These are phyloP conservation scores for Saccharomyces hybrid DNA, from an alignment of 1,139 yeast species.

Conservation along the genomic window DNA sequence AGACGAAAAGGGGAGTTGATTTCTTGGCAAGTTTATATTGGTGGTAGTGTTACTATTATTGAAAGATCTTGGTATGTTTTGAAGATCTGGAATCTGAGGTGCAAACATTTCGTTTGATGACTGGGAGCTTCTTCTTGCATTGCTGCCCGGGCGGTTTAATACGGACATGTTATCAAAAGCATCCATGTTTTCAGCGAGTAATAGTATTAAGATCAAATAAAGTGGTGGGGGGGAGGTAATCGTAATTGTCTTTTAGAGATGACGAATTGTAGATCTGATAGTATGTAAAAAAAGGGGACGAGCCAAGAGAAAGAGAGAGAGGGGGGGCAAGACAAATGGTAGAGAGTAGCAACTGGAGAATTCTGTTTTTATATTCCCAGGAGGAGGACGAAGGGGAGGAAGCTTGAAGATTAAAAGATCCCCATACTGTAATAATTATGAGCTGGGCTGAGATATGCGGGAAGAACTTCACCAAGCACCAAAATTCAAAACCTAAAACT, in stretches of 20 bases:
- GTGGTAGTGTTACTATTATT: neutral
- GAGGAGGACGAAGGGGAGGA: neutral
- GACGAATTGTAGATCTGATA: too few species aligned
- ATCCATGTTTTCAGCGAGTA: neutral
- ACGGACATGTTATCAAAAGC: neutral
- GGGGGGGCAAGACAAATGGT: neutral
- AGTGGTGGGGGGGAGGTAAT: too few species aligned
- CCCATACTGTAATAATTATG: neutral
- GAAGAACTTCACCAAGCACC: neutral
- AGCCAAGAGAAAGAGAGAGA: too few species aligned
- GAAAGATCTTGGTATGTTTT: neutral
- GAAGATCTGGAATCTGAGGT: neutral
- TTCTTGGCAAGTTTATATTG: neutral
- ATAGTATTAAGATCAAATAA: neutral
- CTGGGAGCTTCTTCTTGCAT: neutral
- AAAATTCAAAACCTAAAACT: neutral
- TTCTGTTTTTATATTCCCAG: neutral
- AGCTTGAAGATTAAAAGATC: neutral
- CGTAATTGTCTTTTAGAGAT: too few species aligned
- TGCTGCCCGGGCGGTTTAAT: neutral
- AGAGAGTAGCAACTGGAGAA: neutral
- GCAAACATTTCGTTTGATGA: neutral
- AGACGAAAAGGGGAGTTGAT: slow-evolving; percentile 6
- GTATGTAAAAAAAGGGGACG: too few species aligned
- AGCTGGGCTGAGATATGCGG: neutral